A percentile compares a stretch with the other conserved stretches of the same genome.
phyloP scores from a whole-genome alignment of 1,284 basidiomycete genomes.

The Boletus calvinii region DNA sequence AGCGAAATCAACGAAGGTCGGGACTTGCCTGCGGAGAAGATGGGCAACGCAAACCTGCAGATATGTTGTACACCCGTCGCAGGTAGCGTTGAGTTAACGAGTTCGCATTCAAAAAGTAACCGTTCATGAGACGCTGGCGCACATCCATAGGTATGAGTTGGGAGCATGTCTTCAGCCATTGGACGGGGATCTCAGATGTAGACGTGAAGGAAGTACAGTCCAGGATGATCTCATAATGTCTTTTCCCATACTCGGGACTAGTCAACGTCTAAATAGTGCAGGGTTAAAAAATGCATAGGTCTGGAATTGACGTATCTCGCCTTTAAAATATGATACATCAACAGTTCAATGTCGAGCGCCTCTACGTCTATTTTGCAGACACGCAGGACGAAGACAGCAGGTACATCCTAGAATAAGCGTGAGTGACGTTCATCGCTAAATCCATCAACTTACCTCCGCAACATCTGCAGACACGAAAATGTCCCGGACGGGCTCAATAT shows the following conservation, averaged over 20 bases:
- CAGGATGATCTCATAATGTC: conserved; percentile 71
- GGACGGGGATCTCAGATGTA: conserved; percentile 75
- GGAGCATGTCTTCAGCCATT: conserved; percentile 79
- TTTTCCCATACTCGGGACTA: conserved; percentile 45
- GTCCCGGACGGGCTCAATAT: conserved; percentile 58
- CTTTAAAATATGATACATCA: conserved; percentile 83
- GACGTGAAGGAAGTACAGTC: conserved; percentile 82
- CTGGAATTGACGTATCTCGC: conserved; percentile 36
- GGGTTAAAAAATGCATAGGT: not conserved
- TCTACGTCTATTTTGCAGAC: conserved; percentile 77
- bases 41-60: conserved; percentile 52
- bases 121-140: conserved; percentile 52
- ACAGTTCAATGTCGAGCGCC: conserved; percentile 79
- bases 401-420: conserved; percentile 42
- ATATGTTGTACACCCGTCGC: conserved; percentile 72
- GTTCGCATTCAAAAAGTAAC: conserved; percentile 83
- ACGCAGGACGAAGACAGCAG: conserved; percentile 60
- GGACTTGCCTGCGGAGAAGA: not conserved
- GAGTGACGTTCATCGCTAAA: not conserved
- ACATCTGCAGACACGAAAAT: conserved; percentile 66
- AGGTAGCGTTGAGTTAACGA: conserved; percentile 70
- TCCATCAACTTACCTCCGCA: conserved; percentile 44
- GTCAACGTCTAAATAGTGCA: conserved; percentile 37
- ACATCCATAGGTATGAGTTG: conserved; percentile 77
- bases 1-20: conserved; percentile 9